phyloP scores from a whole-genome alignment of 2,329 filamentous ascomycete genomes.

The Pseudogymnoascus sp. region DNA sequence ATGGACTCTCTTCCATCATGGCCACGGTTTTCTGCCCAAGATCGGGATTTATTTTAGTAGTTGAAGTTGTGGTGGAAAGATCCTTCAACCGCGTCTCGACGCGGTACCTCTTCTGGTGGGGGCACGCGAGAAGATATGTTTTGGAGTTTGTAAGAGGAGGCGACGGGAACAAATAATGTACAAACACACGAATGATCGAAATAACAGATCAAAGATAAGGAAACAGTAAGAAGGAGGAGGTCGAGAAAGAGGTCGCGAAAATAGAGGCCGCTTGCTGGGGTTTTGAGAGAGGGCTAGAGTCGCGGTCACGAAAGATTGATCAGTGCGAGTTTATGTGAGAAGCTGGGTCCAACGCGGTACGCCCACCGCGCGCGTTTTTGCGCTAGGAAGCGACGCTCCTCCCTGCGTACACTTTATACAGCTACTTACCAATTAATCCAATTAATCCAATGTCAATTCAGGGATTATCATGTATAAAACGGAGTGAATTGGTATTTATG shows the following conservation, averaged over 20 bases:
- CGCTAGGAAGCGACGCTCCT: conserved; percentile 10
- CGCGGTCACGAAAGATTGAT: conserved; percentile 9
- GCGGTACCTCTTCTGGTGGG: background rate
- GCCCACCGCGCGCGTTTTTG: conserved; percentile 8
- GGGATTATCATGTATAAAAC: background rate
- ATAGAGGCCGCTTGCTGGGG: conserved; percentile 5
- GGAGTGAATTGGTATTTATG: conserved; percentile 1
- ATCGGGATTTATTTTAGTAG: background rate
- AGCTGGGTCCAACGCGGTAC: conserved; percentile 10
- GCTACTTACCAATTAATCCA: background rate
- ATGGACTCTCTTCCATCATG: conserved; percentile 30
- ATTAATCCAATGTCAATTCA: background rate
- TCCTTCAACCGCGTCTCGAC: conserved; percentile 7
- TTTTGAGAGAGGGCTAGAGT: conserved; percentile 8
- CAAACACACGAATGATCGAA: background rate
- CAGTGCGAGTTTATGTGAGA: conserved; percentile 5
- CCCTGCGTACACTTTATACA: conserved; percentile 7
- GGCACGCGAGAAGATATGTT: conserved; percentile 5
- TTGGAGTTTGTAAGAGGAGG: background rate
- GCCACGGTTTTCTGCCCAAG: conserved; percentile 15
- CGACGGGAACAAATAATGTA: background rate
- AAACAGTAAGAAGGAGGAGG: background rate
- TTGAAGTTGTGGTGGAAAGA: conserved; percentile 7
- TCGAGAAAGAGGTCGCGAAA: conserved; percentile 1
- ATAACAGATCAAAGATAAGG: background rate